Evolutionary conservation across 352 stramenopile species (phyloP).

Genomic region (Pythium rhizo-oryzae): DNA sequence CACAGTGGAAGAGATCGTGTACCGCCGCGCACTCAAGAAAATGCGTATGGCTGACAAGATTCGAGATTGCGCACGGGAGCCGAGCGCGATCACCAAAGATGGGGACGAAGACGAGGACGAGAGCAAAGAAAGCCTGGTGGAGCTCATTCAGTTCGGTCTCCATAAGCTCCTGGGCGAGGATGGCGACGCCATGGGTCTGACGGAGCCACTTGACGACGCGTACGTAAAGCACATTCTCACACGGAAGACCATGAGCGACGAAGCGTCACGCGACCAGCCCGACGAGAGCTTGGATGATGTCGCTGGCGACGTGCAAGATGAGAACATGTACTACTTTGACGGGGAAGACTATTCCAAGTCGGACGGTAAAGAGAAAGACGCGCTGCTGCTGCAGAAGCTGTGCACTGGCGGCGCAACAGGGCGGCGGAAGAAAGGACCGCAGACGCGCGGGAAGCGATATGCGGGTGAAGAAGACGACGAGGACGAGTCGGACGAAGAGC

Average conservation of each 20-base stretch:
- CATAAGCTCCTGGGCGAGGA: constrained; percentile 60
- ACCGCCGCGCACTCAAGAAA: constrained; percentile 69
- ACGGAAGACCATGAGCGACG: constrained; percentile 35
- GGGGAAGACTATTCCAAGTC: constrained; percentile 69
- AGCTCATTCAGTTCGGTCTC: constrained; percentile 79
- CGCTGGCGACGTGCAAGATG: constrained; percentile 61
- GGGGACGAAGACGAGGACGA: constrained; percentile 44
- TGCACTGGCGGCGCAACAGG: constrained; percentile 27
- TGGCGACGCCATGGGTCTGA: constrained; percentile 37
- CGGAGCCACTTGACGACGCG: constrained; percentile 56
- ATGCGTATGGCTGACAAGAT: constrained; percentile 79
- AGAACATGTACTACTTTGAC: constrained; percentile 89
- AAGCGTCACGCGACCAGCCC: constrained; percentile 14
- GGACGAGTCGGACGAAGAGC: constrained; percentile 30
- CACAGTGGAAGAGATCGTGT: constrained; percentile 83
- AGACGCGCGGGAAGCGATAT: constrained; percentile 30
- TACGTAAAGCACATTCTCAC: constrained; percentile 64
- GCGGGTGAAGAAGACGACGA: constrained; percentile 41
- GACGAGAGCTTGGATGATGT: constrained; percentile 52
- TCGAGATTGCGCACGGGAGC: constrained; percentile 53
- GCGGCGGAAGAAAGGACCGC: constrained; percentile 33
- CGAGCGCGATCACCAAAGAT: constrained; percentile 22
- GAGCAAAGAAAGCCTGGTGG: constrained; percentile 48
- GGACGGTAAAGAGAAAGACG: constrained; percentile 43
- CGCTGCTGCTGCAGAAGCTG: constrained; percentile 42